Evolutionary conservation across 2,329 filamentous ascomycete species (phyloP), one percentile per base, ranked within the genome.

Genomic region (Massarina eburnea): DNA sequence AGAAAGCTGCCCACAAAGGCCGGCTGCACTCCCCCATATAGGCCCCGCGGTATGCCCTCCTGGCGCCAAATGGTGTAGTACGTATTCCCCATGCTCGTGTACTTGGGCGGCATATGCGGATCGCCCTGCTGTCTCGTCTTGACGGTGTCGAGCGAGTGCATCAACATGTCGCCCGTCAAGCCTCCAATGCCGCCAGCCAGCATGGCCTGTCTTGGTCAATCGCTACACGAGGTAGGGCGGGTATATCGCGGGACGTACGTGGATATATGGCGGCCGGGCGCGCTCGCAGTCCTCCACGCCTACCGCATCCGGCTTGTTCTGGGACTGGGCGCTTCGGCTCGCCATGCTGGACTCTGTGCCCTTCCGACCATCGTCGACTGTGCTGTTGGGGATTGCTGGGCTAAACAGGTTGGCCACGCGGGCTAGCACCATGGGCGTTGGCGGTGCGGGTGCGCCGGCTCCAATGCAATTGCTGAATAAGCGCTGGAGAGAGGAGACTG

Each of bases 111-210:
- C 49, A 96, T 81, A 67, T 94, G 87, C 35, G 92, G 91, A 65
- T 97, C 94, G 63, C 92, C 94, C 73, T 99, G 94, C 71, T 99
- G 95, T 59, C 94, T 83, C 37, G 94, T 99, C 75, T 99, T 99
- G 62, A 99, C 94, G 1, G 94, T 99, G 71, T 99, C 94, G 64
- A 99, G 81, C 36, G 92, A 97, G 75, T 99, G 94, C 94, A 99
- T 99, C 57, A 99, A 77, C 81, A 99, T 88, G 71, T 99, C 94
- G 48, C 95, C 94, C 45, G 88, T 95, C 14, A 89, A 91, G 42
- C 94, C 94, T 64, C 95, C 94, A 42, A 95, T 77, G 49, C 92
- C 94, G 64, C 94, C 94, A 26, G 94, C 94, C 64, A 99, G 79
- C 91, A 97, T 99, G 68, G 88, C 85, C 90, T 96, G 55, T 17